Percentiles rank a stretch among this genome's conserved stretches.
Evolutionary conservation across 352 stramenopile genomes (phyloP).

Genomic region (Phytophthora tentaculata): DNA sequence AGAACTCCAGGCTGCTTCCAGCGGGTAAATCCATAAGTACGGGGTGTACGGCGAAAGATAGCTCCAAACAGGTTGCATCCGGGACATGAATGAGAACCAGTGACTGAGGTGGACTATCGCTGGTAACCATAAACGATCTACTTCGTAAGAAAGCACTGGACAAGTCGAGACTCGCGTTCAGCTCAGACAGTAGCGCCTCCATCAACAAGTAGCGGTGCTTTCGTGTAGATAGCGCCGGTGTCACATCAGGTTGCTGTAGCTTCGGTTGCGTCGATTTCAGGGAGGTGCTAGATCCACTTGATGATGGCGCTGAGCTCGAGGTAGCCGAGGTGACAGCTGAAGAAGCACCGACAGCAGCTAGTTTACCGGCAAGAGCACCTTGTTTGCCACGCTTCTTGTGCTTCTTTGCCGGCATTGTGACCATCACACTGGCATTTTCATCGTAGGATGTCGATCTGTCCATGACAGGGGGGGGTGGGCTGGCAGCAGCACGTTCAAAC

Average conservation of each 20-base stretch:
- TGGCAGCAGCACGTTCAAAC: constrained; percentile 47
- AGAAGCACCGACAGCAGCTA: constrained; percentile 25
- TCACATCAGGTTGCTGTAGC: constrained; percentile 37
- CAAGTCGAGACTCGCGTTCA: constrained; percentile 58
- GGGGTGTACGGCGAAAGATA: constrained; percentile 83
- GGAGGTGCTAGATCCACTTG: constrained; percentile 20
- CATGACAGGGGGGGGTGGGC: constrained; percentile 27
- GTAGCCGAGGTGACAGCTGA: constrained; percentile 9
- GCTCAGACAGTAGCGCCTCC: constrained; percentile 60
- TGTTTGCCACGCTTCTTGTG: constrained; percentile 54
- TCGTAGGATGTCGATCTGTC: constrained; percentile 38
- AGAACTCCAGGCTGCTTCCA: constrained; percentile 77
- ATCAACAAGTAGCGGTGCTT: constrained; percentile 74
- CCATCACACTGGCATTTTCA: constrained; percentile 39
- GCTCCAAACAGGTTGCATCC: constrained; percentile 65
- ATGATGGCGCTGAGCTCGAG: not conserved
- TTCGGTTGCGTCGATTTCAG: constrained; percentile 39
- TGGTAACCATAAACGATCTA: constrained; percentile 67
- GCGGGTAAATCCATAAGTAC: constrained; percentile 82
- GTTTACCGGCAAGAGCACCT: constrained; percentile 30
- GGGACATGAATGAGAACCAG: constrained; percentile 67
- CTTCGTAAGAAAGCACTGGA: constrained; percentile 55
- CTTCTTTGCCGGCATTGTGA: constrained; percentile 35
- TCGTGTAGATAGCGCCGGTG: constrained; percentile 33
- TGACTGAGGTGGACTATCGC: constrained; percentile 69